These are phyloP conservation scores for Solanum paucissectum DNA, from an alignment of 257 asterid genomes.

Conservation along the genomic window DNA sequence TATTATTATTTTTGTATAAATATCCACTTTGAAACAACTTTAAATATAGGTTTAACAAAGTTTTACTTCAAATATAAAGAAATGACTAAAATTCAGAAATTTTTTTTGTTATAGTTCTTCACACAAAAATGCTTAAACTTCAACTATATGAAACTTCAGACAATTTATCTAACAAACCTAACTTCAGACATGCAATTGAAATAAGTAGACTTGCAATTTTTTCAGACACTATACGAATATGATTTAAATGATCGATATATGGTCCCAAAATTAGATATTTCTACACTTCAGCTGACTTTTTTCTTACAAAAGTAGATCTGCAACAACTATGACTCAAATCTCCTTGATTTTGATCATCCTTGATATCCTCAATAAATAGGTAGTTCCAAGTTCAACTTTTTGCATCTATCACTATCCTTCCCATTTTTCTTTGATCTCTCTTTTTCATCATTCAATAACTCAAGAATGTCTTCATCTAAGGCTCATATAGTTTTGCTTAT, in stretches of 20 bases:
- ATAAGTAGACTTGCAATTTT: background rate
- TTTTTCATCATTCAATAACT: background rate
- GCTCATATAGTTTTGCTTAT: background rate
- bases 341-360: background rate
- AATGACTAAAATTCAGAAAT: background rate
- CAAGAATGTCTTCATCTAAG: background rate
- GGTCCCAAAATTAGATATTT: background rate
- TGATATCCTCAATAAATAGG: background rate
- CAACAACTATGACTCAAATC: background rate
- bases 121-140: background rate
- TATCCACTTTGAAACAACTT: background rate
- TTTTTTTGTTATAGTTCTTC: background rate
- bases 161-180: background rate
- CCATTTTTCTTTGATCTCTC: background rate
- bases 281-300: background rate
- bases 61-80: background rate
- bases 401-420: background rate
- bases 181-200: background rate
- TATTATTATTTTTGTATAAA: background rate
- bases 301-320: background rate
- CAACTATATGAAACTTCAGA: background rate
- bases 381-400: background rate
- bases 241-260: background rate
- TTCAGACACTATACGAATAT: background rate
- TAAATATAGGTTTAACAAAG: background rate